Conservation (phyloP, 176 grass and related monocot genomes). For the Panicum miliaceum region DNA sequence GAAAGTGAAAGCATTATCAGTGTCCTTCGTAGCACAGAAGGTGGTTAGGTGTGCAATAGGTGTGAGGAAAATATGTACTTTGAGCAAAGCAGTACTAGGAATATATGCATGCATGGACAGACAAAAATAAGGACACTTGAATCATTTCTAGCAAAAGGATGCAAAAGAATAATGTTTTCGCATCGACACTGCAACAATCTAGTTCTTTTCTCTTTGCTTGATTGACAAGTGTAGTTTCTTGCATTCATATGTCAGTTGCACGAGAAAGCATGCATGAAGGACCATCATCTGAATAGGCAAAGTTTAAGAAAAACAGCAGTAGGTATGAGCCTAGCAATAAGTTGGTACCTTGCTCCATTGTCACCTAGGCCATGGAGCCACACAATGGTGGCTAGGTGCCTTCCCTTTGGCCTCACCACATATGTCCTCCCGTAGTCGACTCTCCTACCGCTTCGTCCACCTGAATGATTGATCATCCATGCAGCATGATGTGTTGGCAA, state of each 20-base stretch:
- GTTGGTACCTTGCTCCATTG: conserved; percentile 72
- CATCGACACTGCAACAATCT: conserved; percentile 12
- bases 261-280: conserved; percentile 13
- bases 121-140: conserved; percentile 48
- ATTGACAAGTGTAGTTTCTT: conserved; percentile 30
- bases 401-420: conserved; percentile 91
- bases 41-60: conserved; percentile 49
- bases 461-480: conserved; percentile 53
- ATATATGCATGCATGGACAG: conserved; percentile 66
- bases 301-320: conserved; percentile 19
- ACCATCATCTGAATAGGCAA: neutral
- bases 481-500: neutral
- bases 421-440: conserved; percentile 79
- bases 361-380: conserved; percentile 92
- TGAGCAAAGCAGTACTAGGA: conserved; percentile 78
- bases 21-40: conserved; percentile 23
- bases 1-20: conserved; percentile 36
- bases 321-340: conserved; percentile 2
- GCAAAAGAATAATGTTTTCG: conserved; percentile 47
- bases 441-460: conserved; percentile 45
- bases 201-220: conserved; percentile 21
- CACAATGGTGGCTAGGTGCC: conserved; percentile 79
- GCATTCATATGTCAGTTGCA: neutral
- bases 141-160: conserved; percentile 54
- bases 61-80: conserved; percentile 41